phyloP scores from a whole-genome alignment of 1,284 basidiomycete species.

The Apiotrichum gracile region DNA sequence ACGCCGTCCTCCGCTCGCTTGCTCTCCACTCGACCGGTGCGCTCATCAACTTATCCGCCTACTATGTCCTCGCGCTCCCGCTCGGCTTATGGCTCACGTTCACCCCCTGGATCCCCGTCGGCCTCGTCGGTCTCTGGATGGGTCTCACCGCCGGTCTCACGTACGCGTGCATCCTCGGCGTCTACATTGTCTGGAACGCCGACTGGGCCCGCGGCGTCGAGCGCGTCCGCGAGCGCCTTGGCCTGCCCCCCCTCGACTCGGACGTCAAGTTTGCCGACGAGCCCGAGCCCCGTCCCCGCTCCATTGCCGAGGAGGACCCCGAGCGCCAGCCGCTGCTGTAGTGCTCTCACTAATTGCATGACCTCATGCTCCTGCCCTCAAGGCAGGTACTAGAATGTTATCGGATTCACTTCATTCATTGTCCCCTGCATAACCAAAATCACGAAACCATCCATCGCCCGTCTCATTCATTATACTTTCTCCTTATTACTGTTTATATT shows the following conservation, averaged over 20 bases:
- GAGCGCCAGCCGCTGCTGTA: slow-evolving; percentile 48
- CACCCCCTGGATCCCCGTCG: slow-evolving; percentile 29
- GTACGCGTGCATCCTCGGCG: slow-evolving; percentile 42
- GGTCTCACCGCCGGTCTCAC: slow-evolving; percentile 49
- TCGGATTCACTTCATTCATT: no score
- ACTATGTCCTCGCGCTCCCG: slow-evolving; percentile 51
- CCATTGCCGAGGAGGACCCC: slow-evolving; percentile 25
- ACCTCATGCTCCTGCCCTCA: no score
- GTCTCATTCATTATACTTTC: no score
- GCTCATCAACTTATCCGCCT: slow-evolving; percentile 50
- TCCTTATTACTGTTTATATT: no score
- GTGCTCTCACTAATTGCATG: no score
- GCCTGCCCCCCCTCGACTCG: slow-evolving; percentile 15
- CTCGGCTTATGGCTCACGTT: slow-evolving; percentile 50
- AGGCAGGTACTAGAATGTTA: no score
- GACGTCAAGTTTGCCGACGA: slow-evolving; percentile 13
- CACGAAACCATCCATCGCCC: no score
- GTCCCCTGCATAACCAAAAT: no score
- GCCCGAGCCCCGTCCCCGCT: neutral
- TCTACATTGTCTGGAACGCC: slow-evolving; percentile 45
- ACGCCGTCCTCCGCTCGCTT: slow-evolving; percentile 68
- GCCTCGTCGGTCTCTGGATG: slow-evolving; percentile 49
- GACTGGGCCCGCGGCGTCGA: slow-evolving; percentile 48
- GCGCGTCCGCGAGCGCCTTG: slow-evolving; percentile 43
- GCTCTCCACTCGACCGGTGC: slow-evolving; percentile 57